A percentile compares a stretch with the other conserved stretches of the same genome.
Conservation (phyloP, 345 rosid genomes). For the Rhodamnia rubescens region DNA sequence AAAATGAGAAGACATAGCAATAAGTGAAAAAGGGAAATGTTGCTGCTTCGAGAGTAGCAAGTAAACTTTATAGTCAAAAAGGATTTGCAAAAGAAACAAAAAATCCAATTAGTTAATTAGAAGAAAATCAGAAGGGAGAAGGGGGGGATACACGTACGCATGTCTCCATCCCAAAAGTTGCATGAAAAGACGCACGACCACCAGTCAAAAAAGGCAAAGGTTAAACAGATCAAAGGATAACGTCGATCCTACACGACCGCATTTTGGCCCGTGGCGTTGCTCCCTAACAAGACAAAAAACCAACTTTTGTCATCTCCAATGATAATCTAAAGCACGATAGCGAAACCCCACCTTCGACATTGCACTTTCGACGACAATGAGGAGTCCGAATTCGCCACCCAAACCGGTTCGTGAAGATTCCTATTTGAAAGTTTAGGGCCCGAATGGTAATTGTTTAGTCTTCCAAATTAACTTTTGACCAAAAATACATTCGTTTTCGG, state of each 20-base stretch:
- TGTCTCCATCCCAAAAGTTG: background rate
- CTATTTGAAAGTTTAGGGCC: too few species aligned
- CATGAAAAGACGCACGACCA: background rate
- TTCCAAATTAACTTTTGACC: too few species aligned
- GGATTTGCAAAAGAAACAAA: background rate
- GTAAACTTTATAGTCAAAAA: background rate
- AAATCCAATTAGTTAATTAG: background rate
- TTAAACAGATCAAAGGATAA: background rate
- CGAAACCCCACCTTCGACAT: background rate
- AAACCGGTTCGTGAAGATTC: too few species aligned
- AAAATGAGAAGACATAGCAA: too few species aligned
- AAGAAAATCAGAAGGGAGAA: too few species aligned
- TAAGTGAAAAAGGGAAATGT: too few species aligned
- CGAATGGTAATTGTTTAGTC: too few species aligned
- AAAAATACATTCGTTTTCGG: too few species aligned
- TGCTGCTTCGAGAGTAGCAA: too few species aligned
- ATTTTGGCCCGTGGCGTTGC: background rate
- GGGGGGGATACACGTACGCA: background rate
- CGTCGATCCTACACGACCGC: background rate
- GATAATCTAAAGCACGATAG: conserved; percentile 1
- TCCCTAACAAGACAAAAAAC: background rate
- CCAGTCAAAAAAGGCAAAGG: background rate
- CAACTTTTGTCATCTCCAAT: conserved; percentile 6
- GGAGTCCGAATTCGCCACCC: background rate
- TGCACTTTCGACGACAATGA: conserved; percentile 1